A percentile compares a stretch with the other conserved stretches of the same genome.
phyloP scores from a whole-genome alignment of 306 rosid genomes.

The Corylus heterophylla region DNA sequence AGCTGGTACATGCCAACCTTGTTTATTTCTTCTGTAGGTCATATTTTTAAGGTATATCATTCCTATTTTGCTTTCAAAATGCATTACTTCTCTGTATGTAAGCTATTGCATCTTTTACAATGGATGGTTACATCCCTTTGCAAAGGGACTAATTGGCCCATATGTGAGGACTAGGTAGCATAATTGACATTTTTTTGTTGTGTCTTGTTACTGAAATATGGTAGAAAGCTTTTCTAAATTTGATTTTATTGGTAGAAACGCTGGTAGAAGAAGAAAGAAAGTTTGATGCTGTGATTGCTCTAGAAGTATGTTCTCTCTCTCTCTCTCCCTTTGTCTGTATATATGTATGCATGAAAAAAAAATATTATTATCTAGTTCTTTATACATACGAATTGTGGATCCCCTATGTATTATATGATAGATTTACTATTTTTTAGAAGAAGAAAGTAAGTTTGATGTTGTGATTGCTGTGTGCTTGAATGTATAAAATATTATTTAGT shows the following conservation, averaged over 20 bases:
- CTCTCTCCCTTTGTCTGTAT: background rate
- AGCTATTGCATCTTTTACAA: too few species aligned
- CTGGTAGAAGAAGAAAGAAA: background rate
- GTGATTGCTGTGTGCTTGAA: background rate
- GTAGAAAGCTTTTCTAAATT: conserved; percentile 17
- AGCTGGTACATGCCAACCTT: conserved; percentile 65
- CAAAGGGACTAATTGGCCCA: conserved; percentile 6
- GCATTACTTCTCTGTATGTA: too few species aligned
- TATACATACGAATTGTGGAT: too few species aligned
- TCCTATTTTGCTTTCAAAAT: conserved; percentile 1
- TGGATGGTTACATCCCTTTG: too few species aligned
- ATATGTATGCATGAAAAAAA: background rate
- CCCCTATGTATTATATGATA: too few species aligned
- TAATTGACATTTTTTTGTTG: background rate
- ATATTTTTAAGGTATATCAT: conserved; percentile 14
- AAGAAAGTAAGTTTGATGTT: too few species aligned
- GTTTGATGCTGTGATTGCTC: conserved; percentile 84
- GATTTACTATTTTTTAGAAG: too few species aligned
- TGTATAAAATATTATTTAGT: background rate
- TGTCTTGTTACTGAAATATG: conserved; percentile 1
- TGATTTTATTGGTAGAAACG: background rate
- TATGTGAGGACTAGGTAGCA: conserved; percentile 2
- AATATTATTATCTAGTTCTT: too few species aligned
- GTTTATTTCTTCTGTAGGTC: conserved; percentile 23
- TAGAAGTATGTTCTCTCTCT: conserved; percentile 62